phyloP scores from a whole-genome alignment of 805 yeast genomes.

The Hanseniaspora hatyaiensis region DNA sequence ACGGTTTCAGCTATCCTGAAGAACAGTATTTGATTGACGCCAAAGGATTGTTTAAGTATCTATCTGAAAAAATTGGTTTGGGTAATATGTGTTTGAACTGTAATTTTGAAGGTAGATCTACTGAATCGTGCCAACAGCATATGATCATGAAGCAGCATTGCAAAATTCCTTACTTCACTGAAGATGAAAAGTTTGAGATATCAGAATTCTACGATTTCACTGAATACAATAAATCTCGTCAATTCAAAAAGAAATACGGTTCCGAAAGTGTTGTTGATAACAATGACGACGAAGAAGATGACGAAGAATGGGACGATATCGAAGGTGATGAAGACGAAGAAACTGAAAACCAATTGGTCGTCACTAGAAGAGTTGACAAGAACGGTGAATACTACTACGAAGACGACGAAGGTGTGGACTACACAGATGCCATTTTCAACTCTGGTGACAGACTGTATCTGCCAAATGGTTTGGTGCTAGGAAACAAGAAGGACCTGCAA shows the following conservation, averaged over 20 bases:
- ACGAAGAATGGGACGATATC: constrained; percentile 31
- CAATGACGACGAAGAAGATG: constrained; percentile 30
- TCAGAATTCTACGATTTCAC: constrained; percentile 86
- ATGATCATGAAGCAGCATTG: constrained; percentile 82
- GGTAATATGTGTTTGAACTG: constrained; percentile 86
- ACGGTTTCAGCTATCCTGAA: constrained; percentile 87
- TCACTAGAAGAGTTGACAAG: constrained; percentile 15
- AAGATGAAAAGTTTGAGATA: constrained; percentile 73
- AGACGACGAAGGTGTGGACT: constrained; percentile 16
- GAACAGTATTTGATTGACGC: constrained; percentile 54
- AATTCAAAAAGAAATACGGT: constrained; percentile 27
- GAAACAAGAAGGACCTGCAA: constrained; percentile 65
- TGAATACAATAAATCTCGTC: constrained; percentile 22
- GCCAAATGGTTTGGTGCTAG: constrained; percentile 73
- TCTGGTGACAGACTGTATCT: constrained; percentile 64
- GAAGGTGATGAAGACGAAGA: constrained; percentile 27
- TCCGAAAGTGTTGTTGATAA: constrained; percentile 27
- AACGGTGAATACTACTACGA: constrained; percentile 13
- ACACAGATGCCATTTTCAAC: constrained; percentile 35
- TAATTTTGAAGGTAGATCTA: constrained; percentile 67
- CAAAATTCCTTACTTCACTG: constrained; percentile 76
- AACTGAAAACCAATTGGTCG: constrained; percentile 5
- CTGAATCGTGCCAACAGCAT: constrained; percentile 84
- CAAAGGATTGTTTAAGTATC: constrained; percentile 61
- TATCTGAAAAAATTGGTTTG: constrained; percentile 81